Evolutionary conservation across 164 flowering plant genomes (phyloP), one percentile per base, ranked within the genome.

Genomic region (Berberis thunbergii): DNA sequence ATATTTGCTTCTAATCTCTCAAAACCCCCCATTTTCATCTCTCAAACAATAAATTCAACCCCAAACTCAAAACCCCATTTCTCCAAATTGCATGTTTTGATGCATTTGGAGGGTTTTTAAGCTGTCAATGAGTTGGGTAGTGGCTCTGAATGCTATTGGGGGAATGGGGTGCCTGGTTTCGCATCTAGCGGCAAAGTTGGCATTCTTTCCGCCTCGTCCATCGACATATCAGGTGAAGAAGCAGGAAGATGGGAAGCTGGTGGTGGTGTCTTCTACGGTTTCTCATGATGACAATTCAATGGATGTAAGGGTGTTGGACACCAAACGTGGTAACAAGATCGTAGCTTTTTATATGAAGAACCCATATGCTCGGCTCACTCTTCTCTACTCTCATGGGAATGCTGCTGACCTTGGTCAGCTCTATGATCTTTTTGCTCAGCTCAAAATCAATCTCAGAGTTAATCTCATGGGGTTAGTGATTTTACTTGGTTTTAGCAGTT

Each of bases 331-430:
- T 1, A 90, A 84, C 80, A 84, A 86, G 82, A 86, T 93, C 55
- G 96, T 90, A 1, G 88, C 91, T 26, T 86, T 93, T 62, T 90
- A 83, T 64, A 67, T 90, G 45, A 84, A 65, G 41, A 93, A 90
- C 70, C 97, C 97, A 1, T 82, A 75, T 72, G 97, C 98, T 41
- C 72, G 96, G 38, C 84, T 93, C 57, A 93, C 98, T 50, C 61
- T 93, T 62, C 85, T 93, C 1, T 93, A 90, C 74, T 90, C 97
- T 4, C 98, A 93, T 79, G 98, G 98, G 57, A 92, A 92, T 82
- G 98, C 96, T 10, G 93, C 96, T 57, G 98, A 93, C 78, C 81
- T 93, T 59, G 98, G 98, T 40, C 97, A 93, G 59, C 89, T 93
- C 44, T 90, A 84, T 59, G 96, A 93, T 65, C 93, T 93, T 73